A percentile compares a stretch with the other conserved stretches of the same genome.
These are phyloP conservation scores for Chenopodium suecicum DNA, from an alignment of 148 eudicot genomes.

Conservation along the genomic window DNA sequence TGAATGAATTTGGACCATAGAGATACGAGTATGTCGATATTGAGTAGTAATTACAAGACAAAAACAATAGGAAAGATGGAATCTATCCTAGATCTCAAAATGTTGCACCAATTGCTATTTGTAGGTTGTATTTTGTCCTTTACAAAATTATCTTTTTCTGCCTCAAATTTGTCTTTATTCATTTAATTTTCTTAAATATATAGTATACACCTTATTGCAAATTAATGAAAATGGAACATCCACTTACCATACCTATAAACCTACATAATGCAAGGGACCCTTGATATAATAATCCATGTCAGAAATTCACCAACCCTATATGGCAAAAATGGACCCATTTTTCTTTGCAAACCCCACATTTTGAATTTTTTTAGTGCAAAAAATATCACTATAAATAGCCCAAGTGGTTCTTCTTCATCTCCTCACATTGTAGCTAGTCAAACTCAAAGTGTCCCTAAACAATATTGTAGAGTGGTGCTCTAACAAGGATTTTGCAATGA, in stretches of 20 bases:
- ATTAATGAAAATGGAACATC: constrained; percentile 5
- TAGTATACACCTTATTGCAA: background rate
- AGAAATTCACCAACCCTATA: constrained; percentile 22
- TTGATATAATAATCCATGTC: constrained; percentile 13
- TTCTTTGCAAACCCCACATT: constrained; percentile 8
- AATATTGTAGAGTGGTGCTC: background rate
- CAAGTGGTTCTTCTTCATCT: background rate
- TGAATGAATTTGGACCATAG: too few species aligned
- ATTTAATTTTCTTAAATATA: constrained; percentile 1
- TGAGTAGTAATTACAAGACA: too few species aligned
- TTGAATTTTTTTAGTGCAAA: background rate
- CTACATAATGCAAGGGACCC: constrained; percentile 10
- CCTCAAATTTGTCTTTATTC: constrained; percentile 14
- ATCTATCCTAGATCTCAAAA: constrained; percentile 4
- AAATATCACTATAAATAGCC: constrained; percentile 25
- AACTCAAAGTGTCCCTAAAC: background rate
- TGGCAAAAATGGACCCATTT: constrained; percentile 7
- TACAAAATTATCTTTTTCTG: background rate
- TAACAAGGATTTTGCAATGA: constrained; percentile 14
- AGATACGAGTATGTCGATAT: too few species aligned
- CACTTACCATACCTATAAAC: constrained; percentile 11
- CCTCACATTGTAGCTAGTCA: background rate
- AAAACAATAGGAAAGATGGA: too few species aligned
- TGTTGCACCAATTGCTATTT: constrained; percentile 4
- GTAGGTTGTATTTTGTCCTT: background rate